Conservation (phyloP, 805 yeast species). For the Jamesozyma rosinii region DNA sequence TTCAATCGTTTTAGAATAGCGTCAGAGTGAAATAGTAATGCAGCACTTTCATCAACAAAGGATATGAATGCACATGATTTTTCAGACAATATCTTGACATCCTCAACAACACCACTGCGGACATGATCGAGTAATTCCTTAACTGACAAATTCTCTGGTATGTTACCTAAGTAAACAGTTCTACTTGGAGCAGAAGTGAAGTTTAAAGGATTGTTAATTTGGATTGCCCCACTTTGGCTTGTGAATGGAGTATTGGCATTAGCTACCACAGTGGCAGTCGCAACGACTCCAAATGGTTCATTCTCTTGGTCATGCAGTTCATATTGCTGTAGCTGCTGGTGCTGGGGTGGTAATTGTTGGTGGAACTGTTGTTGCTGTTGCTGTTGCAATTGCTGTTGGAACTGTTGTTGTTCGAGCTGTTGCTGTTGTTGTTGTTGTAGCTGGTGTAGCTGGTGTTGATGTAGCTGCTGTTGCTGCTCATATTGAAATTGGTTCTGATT, state of each 20-base stretch:
- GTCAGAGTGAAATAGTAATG: constrained; percentile 86
- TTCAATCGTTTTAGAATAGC: constrained; percentile 76
- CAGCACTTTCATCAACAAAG: constrained; percentile 80
- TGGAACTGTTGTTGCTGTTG: background rate
- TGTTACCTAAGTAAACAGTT: constrained; percentile 82
- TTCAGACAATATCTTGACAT: constrained; percentile 64
- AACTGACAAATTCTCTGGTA: constrained; percentile 72
- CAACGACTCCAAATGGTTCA: constrained; percentile 6
- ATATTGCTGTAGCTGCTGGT: background rate
- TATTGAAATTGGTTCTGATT: background rate
- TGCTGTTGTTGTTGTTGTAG: constrained; percentile 1
- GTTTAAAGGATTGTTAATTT: constrained; percentile 22
- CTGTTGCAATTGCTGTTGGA: background rate
- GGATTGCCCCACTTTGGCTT: constrained; percentile 5
- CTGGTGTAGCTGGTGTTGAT: constrained; percentile 1
- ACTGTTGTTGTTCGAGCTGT: background rate
- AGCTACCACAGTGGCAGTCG: constrained; percentile 21
- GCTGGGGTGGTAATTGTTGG: background rate
- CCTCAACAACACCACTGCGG: constrained; percentile 81
- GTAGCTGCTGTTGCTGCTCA: background rate
- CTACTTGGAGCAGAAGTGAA: constrained; percentile 55
- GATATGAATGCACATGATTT: constrained; percentile 87
- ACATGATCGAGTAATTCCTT: constrained; percentile 83
- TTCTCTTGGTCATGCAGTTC: constrained; percentile 3
- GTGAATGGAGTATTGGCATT: constrained; percentile 14